phyloP scores from a whole-genome alignment of 306 rosid species.

The Fagus crenata region DNA sequence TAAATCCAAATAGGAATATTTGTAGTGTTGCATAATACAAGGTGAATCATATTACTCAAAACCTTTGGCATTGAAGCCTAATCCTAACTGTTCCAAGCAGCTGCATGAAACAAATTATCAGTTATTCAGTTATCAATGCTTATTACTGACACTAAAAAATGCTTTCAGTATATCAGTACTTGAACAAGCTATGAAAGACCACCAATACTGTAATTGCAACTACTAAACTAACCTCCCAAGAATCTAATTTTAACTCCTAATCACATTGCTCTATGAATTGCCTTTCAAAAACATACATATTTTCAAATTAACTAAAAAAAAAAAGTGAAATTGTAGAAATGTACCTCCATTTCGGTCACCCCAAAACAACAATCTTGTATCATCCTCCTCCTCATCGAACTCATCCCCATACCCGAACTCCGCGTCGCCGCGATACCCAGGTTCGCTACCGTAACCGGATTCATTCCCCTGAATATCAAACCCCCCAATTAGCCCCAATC shows the following conservation, averaged over 20 bases:
- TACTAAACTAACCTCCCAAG: neutral
- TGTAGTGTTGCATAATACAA: neutral
- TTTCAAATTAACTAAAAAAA: slow-evolving; percentile 4
- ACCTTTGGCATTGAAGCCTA: neutral
- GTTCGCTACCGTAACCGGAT: slow-evolving; percentile 97
- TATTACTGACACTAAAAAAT: neutral
- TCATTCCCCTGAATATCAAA: slow-evolving; percentile 74
- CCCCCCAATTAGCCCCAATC: slow-evolving; percentile 65
- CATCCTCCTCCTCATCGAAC: slow-evolving; percentile 94
- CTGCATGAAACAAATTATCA: neutral
- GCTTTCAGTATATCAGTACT: neutral
- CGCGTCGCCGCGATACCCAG: slow-evolving; percentile 98
- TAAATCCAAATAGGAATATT: neutral
- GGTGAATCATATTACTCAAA: neutral
- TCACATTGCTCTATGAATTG: neutral
- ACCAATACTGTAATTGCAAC: neutral
- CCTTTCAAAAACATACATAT: neutral
- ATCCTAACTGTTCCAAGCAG: neutral
- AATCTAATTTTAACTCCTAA: neutral
- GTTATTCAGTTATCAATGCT: too few relatives aligned
- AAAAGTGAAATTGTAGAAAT: neutral
- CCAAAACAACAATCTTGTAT: slow-evolving; percentile 73
- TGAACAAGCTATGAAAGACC: neutral
- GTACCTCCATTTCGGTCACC: slow-evolving; percentile 68
- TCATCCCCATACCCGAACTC: slow-evolving; percentile 97